A percentile compares a stretch with the other conserved stretches of the same genome.
phyloP scores from a whole-genome alignment of 495 filamentous ascomycete species.

The Penicillium canescens region DNA sequence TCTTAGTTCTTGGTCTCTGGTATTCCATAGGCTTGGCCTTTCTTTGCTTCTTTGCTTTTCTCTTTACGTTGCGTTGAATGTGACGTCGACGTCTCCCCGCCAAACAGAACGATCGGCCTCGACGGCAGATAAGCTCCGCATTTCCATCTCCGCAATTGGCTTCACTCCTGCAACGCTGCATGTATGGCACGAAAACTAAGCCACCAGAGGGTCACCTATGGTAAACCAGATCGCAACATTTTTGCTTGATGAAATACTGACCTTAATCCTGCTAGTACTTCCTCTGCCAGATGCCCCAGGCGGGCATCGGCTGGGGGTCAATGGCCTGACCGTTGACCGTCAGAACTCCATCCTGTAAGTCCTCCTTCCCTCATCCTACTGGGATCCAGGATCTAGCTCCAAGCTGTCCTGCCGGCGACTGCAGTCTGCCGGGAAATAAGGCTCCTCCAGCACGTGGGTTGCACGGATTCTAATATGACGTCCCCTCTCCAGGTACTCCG shows the following conservation, averaged over 20 bases:
- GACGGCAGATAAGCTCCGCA: slow-evolving; percentile 36
- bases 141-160: slow-evolving; percentile 40
- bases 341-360: slow-evolving; percentile 85
- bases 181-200: slow-evolving; percentile 51
- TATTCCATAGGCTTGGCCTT: not conserved
- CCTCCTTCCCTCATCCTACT: not conserved
- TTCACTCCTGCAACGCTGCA: slow-evolving; percentile 24
- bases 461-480: slow-evolving; percentile 24
- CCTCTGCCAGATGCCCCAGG: slow-evolving; percentile 88
- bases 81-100: slow-evolving; percentile 26
- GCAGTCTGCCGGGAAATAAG: not conserved
- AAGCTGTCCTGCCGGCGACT: not conserved
- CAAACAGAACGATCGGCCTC: slow-evolving; percentile 30
- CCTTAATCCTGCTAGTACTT: slow-evolving; percentile 62
- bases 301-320: slow-evolving; percentile 91
- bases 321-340: slow-evolving; percentile 84
- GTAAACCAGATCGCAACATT: slow-evolving; percentile 23
- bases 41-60: not conserved
- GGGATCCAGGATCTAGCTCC: not conserved
- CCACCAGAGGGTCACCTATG: slow-evolving; percentile 53
- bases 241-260: slow-evolving; percentile 14
- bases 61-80: not conserved
- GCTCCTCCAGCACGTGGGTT: slow-evolving; percentile 8
- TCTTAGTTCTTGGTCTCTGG: not conserved
- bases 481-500: slow-evolving; percentile 72